Evolutionary conservation across 495 filamentous ascomycete genomes (phyloP).

Genomic region (Annulohypoxylon moriforme): DNA sequence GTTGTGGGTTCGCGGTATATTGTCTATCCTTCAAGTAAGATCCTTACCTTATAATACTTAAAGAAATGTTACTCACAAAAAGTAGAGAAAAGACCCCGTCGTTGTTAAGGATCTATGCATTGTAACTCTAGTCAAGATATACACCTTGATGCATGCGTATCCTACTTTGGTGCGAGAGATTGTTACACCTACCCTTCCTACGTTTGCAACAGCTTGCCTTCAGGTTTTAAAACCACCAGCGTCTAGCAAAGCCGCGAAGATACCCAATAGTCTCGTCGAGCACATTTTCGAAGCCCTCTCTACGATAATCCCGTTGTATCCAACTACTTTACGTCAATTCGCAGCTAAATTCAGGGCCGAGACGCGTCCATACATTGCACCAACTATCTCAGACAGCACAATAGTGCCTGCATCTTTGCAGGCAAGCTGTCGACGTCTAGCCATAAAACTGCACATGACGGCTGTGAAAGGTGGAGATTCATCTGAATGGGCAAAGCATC

Average conservation of each 20-base stretch:
- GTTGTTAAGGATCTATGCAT: constrained; percentile 77
- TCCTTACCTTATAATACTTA: constrained; percentile 16
- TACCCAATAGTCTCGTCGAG: constrained; percentile 63
- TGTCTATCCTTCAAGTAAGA: constrained; percentile 75
- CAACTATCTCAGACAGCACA: constrained; percentile 60
- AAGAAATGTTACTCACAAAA: constrained; percentile 26
- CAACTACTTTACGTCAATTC: constrained; percentile 82
- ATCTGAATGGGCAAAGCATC: constrained; percentile 77
- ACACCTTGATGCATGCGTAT: constrained; percentile 80
- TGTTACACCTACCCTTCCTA: constrained; percentile 81
- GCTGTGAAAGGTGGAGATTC: constrained; percentile 77
- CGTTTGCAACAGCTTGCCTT: constrained; percentile 77
- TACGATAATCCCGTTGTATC: constrained; percentile 77
- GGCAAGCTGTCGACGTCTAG: constrained; percentile 67
- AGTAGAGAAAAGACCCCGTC: constrained; percentile 78
- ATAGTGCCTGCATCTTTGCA: constrained; percentile 62
- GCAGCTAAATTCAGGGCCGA: constrained; percentile 71
- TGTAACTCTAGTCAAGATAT: constrained; percentile 82
- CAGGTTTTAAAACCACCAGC: constrained; percentile 68
- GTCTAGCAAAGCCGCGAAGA: constrained; percentile 53
- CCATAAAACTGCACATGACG: constrained; percentile 76
- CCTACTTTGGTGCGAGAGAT: constrained; percentile 87
- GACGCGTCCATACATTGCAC: constrained; percentile 66
- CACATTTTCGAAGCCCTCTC: constrained; percentile 68
- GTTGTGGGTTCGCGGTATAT: constrained; percentile 76